Conservation (phyloP, 257 asterid genomes). For the Cruciata laevipes region DNA sequence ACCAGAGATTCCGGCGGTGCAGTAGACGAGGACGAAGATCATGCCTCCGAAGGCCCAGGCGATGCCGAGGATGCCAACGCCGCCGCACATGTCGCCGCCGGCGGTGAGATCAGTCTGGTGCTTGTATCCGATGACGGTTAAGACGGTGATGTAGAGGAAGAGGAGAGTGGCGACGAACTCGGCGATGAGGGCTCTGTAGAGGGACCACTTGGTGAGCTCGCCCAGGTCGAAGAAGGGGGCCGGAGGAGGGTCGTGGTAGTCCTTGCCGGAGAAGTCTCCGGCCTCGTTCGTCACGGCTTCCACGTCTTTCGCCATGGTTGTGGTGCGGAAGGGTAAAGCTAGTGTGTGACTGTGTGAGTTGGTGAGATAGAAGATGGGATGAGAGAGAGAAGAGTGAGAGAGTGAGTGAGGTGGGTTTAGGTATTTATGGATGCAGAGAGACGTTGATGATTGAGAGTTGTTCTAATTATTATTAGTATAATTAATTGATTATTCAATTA, state of each 20-base stretch:
- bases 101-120: slow-evolving; percentile 29
- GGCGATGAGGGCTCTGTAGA: slow-evolving; percentile 65
- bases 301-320: slow-evolving; percentile 47
- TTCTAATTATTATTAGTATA: background rate
- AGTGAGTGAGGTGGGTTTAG: slow-evolving; percentile 1
- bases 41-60: slow-evolving; percentile 90
- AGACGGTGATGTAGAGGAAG: slow-evolving; percentile 54
- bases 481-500: background rate
- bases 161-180: slow-evolving; percentile 77
- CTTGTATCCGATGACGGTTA: slow-evolving; percentile 61
- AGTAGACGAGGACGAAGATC: slow-evolving; percentile 74
- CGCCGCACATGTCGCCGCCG: slow-evolving; percentile 53
- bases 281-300: slow-evolving; percentile 36
- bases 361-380: background rate
- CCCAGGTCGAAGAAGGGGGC: slow-evolving; percentile 48
- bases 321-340: background rate
- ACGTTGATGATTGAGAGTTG: slow-evolving; percentile 24
- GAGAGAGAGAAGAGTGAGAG: slow-evolving; percentile 3
- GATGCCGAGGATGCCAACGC: slow-evolving; percentile 65
- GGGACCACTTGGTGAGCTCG: slow-evolving; percentile 64
- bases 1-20: slow-evolving; percentile 88
- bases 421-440: slow-evolving; percentile 9
- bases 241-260: slow-evolving; percentile 81
- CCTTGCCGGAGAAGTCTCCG: slow-evolving; percentile 49
- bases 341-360: background rate